phyloP scores from a whole-genome alignment of 140 eudicot genomes.

The Artemisia princeps region DNA sequence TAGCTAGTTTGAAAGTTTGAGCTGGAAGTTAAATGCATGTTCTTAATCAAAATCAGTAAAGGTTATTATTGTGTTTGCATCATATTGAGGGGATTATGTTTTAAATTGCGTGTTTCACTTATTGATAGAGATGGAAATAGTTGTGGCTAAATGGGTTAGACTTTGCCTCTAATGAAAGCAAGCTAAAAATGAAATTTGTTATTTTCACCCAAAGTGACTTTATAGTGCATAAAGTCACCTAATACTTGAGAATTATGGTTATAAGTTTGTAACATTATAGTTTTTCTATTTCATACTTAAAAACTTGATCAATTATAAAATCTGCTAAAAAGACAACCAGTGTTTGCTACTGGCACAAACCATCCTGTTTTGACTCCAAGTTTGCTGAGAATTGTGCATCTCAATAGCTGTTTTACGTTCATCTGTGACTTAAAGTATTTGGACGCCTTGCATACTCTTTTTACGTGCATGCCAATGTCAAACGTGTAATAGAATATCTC shows the following conservation, averaged over 20 bases:
- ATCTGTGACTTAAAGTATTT: not conserved
- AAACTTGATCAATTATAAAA: no score
- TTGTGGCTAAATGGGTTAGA: not conserved
- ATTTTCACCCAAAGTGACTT: not conserved
- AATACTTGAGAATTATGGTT: no score
- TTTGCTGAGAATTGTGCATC: no score
- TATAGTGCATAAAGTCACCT: not conserved
- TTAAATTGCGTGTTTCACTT: not conserved
- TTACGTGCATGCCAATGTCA: no score
- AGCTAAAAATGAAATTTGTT: not conserved
- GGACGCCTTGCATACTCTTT: not conserved
- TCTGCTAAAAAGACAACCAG: no score
- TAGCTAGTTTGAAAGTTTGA: slow-evolving; percentile 13
- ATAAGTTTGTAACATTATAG: no score
- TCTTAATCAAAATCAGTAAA: not conserved
- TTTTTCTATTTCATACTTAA: no score
- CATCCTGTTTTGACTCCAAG: no score
- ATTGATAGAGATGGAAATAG: not conserved
- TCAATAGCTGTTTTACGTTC: not conserved
- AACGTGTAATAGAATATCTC: not conserved
- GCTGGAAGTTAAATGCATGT: slow-evolving; percentile 11
- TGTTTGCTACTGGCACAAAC: no score
- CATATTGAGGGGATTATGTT: no score
- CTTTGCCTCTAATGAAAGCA: not conserved
- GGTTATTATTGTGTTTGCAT: not conserved